Conservation (phyloP, 2,329 filamentous ascomycete species). For the Pseudogymnoascus sp. region DNA sequence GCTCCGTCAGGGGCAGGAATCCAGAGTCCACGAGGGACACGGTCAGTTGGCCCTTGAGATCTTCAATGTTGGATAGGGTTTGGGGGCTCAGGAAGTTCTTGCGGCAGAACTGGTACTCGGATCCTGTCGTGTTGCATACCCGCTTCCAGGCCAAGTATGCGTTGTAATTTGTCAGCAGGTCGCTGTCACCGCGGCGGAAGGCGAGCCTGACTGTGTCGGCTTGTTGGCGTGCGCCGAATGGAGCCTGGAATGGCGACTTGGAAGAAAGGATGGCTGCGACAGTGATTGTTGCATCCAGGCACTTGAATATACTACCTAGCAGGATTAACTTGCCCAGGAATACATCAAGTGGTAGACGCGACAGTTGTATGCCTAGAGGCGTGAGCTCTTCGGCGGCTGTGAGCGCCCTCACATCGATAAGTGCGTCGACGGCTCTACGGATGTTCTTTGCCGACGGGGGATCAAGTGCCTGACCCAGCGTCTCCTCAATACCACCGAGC, state of each 20-base stretch:
- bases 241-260: slow-evolving; percentile 86
- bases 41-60: slow-evolving; percentile 86
- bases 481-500: slow-evolving; percentile 86
- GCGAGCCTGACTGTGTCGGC: slow-evolving; percentile 70
- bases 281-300: slow-evolving; percentile 84
- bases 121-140: slow-evolving; percentile 62
- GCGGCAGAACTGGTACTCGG: slow-evolving; percentile 83
- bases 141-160: slow-evolving; percentile 86
- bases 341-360: slow-evolving; percentile 83
- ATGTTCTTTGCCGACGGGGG: slow-evolving; percentile 90
- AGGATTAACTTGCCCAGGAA: slow-evolving; percentile 91
- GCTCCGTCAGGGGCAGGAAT: slow-evolving; percentile 65
- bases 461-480: slow-evolving; percentile 79
- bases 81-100: slow-evolving; percentile 92
- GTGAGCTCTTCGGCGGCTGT: slow-evolving; percentile 78
- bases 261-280: slow-evolving; percentile 89
- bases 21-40: slow-evolving; percentile 80
- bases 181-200: slow-evolving; percentile 83
- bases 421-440: slow-evolving; percentile 80
- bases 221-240: slow-evolving; percentile 75
- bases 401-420: slow-evolving; percentile 87
- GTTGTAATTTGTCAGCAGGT: slow-evolving; percentile 87
- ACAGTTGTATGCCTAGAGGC: slow-evolving; percentile 75
- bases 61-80: slow-evolving; percentile 85
- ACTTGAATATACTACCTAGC: slow-evolving; percentile 78